Evolutionary conservation across 495 filamentous ascomycete genomes (phyloP), one percentile per base, ranked within the genome.

Genomic region (Chlorociboria aeruginascens): DNA sequence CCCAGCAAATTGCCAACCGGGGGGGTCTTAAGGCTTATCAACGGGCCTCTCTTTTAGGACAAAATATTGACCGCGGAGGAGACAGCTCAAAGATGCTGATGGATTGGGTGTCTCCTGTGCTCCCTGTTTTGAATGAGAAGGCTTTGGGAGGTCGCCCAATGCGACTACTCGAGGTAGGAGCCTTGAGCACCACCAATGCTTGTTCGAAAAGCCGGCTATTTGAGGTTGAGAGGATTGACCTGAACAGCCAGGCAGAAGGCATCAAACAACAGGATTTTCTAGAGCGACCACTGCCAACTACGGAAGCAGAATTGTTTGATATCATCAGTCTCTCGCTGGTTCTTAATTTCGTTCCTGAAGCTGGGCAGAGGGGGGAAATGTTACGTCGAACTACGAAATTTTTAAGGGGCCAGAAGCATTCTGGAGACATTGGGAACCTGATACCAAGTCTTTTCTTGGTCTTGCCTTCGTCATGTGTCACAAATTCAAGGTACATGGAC

Each of bases 201-300:
- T 93, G 88, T 61, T 87, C 89, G 0, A 76, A 72, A 55, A 83
- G 81, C 40, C 63, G 64, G 2, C 51, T 73, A 36, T 83, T 95
- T 58, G 73, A 83, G 40, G 77, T 95, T 36, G 79, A 81, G 45
- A 73, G 89, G 44, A 97, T 99, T 61, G 92, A 99, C 64, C 68
- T 99, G 36, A 82, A 89, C 65, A 88, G 87, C 43, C 87, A 90
- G 53, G 79, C 80, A 44, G 70, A 81, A 0, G 79, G 78, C 2
- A 97, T 99, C 50, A 55, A 76, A 50, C 72, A 87, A 60, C 89
- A 97, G 59, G 86, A 99, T 63, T 97, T 99, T 57, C 97, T 99
- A 89, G 66, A 85, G 58, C 71, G 86, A 32, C 85, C 89, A 7
- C 63, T 92, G 13, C 90, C 90, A 0, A 45, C 43, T 7, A 56